Percentiles rank a stretch among this genome's conserved stretches.
These are phyloP conservation scores for Penicillium sp. DNA, from an alignment of 2,329 filamentous ascomycete species.

Conservation along the genomic window DNA sequence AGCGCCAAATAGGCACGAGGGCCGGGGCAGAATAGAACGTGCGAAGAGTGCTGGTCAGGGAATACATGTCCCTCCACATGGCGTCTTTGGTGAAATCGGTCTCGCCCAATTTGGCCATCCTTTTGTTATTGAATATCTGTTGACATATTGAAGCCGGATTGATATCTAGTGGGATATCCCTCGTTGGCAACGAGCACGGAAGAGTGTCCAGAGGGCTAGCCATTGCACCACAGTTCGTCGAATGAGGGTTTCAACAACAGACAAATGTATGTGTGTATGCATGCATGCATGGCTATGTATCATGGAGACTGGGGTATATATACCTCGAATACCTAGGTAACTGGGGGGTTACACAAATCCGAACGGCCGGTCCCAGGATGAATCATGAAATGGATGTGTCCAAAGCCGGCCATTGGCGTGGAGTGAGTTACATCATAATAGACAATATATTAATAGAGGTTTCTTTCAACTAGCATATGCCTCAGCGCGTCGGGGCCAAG, in stretches of 20 bases:
- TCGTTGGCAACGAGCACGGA: slow-evolving; percentile 19
- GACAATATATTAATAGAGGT: too few relatives aligned
- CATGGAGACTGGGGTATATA: too few relatives aligned
- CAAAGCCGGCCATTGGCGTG: too few relatives aligned
- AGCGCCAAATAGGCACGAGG: slow-evolving; percentile 20
- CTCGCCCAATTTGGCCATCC: slow-evolving; percentile 7
- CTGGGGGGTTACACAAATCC: not conserved
- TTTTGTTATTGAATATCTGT: slow-evolving; percentile 1
- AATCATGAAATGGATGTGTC: too few relatives aligned
- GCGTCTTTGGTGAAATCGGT: slow-evolving; percentile 17
- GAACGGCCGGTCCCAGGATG: too few relatives aligned
- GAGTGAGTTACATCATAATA: too few relatives aligned
- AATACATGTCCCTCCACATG: slow-evolving; percentile 25
- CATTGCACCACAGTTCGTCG: not conserved
- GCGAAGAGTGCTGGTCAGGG: slow-evolving; percentile 22
- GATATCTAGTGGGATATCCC: slow-evolving; percentile 16
- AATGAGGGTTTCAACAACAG: not conserved
- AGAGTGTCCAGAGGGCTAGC: slow-evolving; percentile 14
- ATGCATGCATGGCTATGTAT: not conserved
- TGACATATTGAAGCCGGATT: slow-evolving; percentile 10
- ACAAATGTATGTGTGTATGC: not conserved
- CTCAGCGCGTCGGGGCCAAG: too few relatives aligned
- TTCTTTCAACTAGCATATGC: too few relatives aligned
- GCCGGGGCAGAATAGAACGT: slow-evolving; percentile 20
- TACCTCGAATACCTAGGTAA: too few relatives aligned